phyloP scores from a whole-genome alignment of 2,329 filamentous ascomycete species.

The Microascus cirrosus region DNA sequence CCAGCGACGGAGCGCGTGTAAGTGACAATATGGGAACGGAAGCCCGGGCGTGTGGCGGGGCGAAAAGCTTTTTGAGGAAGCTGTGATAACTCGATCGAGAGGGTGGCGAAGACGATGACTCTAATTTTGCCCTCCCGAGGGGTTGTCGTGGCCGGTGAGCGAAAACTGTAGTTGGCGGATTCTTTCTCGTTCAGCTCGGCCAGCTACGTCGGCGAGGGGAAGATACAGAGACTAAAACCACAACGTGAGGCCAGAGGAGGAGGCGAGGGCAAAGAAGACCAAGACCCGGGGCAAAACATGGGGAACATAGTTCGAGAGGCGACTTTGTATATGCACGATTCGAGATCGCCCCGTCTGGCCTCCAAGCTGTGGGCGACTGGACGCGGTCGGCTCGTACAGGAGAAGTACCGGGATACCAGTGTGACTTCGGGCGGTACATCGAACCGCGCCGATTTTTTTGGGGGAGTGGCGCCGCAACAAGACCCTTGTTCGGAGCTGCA shows the following conservation, averaged over 20 bases:
- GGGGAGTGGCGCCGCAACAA: neutral
- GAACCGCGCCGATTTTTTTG: neutral
- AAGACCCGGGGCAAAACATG: neutral
- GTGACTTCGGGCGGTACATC: slow-evolving; percentile 4
- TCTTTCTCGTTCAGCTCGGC: neutral
- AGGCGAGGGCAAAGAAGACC: neutral
- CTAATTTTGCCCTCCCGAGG: neutral
- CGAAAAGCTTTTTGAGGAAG: neutral
- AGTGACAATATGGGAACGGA: neutral
- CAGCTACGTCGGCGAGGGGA: neutral
- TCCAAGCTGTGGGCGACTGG: neutral
- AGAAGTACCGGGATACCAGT: slow-evolving; percentile 2
- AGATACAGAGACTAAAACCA: neutral
- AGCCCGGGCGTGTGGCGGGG: neutral
- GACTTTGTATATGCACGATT: slow-evolving; percentile 5
- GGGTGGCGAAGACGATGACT: neutral
- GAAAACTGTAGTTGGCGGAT: neutral
- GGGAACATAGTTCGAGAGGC: slow-evolving; percentile 1
- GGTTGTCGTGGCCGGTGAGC: neutral
- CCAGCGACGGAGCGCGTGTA: neutral
- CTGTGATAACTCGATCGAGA: neutral
- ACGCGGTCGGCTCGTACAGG: neutral
- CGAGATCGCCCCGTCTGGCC: neutral
- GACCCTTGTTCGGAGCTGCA: slow-evolving; percentile 4
- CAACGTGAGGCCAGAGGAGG: neutral